Evolutionary conservation across 192 early-diverging fungal species (phyloP).

Genomic region (Podila horticola): DNA sequence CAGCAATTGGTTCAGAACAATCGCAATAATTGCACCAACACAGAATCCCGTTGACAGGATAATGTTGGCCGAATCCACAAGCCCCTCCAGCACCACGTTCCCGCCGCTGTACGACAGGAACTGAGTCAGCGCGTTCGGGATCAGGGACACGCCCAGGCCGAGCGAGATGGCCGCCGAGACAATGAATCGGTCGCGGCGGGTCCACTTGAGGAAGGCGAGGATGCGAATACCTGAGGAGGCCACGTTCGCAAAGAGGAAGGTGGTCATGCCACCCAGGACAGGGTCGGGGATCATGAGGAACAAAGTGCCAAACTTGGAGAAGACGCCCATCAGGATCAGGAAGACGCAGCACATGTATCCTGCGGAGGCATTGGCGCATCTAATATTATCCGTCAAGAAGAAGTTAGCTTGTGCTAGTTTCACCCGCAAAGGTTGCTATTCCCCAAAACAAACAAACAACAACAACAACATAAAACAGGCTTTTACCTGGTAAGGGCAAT

Average conservation of each 20-base stretch:
- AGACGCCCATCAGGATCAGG: constrained; percentile 60
- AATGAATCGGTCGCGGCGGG: constrained; percentile 64
- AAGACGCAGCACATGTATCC: constrained; percentile 61
- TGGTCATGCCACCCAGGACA: constrained; percentile 65
- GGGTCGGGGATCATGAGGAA: constrained; percentile 58
- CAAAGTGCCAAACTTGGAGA: constrained; percentile 61
- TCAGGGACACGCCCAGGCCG: constrained; percentile 58
- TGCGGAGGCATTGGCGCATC: constrained; percentile 58
- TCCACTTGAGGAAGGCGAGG: constrained; percentile 62
- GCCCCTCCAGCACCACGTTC: constrained; percentile 39
- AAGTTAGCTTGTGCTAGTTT: neutral
- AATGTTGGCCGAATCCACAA: constrained; percentile 54
- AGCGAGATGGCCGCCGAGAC: constrained; percentile 55
- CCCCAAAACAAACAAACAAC: neutral
- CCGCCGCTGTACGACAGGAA: constrained; percentile 34
- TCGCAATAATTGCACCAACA: constrained; percentile 54
- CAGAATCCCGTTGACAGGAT: constrained; percentile 56
- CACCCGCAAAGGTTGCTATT: neutral
- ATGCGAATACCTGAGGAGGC: constrained; percentile 65
- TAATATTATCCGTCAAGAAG: neutral
- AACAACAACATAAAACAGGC: neutral
- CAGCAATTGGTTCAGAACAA: constrained; percentile 53
- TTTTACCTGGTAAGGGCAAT: constrained; percentile 61
- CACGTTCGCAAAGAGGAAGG: constrained; percentile 62
- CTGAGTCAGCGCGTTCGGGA: constrained; percentile 48